Conservation (phyloP, 1,284 basidiomycete genomes). For the Afroboletus lepidellus region DNA sequence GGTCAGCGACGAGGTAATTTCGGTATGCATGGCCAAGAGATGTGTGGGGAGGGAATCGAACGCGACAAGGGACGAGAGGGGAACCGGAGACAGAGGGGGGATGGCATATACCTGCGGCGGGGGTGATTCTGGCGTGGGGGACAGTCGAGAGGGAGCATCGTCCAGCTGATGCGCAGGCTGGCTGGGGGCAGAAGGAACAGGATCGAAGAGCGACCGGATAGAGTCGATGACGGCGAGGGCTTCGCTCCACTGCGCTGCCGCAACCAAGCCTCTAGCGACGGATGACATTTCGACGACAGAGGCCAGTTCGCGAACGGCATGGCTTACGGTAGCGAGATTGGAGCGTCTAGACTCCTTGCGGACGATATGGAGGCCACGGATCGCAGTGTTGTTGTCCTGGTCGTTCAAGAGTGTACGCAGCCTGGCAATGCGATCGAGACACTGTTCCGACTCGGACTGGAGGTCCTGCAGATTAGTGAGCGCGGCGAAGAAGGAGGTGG, state of each 20-base stretch:
- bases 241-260: conserved; percentile 82
- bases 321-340: conserved; percentile 58
- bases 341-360: conserved; percentile 62
- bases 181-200: conserved; percentile 1
- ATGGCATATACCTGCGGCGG: conserved; percentile 5
- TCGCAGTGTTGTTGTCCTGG: conserved; percentile 77
- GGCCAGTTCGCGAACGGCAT: conserved; percentile 65
- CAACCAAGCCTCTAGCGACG: conserved; percentile 69
- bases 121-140: conserved; percentile 36
- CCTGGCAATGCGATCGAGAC: conserved; percentile 73
- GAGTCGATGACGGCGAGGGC: conserved; percentile 78
- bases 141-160: conserved; percentile 27
- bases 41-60: conserved; percentile 71
- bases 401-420: conserved; percentile 73
- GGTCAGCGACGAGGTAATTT: conserved; percentile 78
- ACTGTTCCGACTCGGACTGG: conserved; percentile 84
- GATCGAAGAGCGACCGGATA: conserved; percentile 67
- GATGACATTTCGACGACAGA: conserved; percentile 75
- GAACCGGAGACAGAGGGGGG: conserved; percentile 33
- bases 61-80: conserved; percentile 65
- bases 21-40: conserved; percentile 61
- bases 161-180: conserved; percentile 15
- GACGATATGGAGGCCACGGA: conserved; percentile 75
- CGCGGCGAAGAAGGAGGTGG: conserved; percentile 94
- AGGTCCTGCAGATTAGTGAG: conserved; percentile 92